Base-by-base conservation (phyloP, 768 basidiomycete genomes). In the Scleroderma citrinum region DNA sequence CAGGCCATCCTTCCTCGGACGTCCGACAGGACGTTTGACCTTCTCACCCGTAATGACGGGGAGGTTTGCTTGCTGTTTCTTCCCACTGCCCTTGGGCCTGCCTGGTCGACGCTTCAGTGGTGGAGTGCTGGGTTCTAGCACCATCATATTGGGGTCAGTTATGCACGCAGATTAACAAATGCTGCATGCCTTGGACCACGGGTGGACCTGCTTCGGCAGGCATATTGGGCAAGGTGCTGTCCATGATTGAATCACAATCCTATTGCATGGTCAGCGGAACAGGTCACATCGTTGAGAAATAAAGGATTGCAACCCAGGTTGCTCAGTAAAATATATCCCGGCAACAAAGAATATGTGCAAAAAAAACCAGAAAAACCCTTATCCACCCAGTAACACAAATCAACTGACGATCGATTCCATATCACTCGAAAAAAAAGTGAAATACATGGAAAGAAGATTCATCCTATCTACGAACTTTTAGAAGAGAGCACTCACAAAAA, bases 1-100 rank as follows among this genome's bases (percentile, higher is more conserved):
- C 32, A 87, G 75, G 0, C 88, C 88, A 56, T 90, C 87, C 64
- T 90, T 88, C 56, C 88, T 69, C 3, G 88, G 88, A 13, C 88
- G 74, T 1, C 88, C 88, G 2, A 90, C 87, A 14, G 88, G 88
- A 39, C 88, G 73, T 64, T 87, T 89, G 46, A 80, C 66, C 65
- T 85, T 85, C 23, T 77, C 72, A 2, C 75, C 70, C 0, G 69
- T 53, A 11, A 65, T 58, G 30, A 67, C 58, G 24, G 71, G 65
- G 31, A 69, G 65, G 41, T 67, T 73, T 2, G 71, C 58, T 2
- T 73, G 53, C 20, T 71, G 70, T 61, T 89, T 90, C 70, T 85
- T 87, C 12, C 83, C 85, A 59, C 84, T 87, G 31, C 87, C 87
- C 61, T 87, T 87, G 5, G 87, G 87, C 29, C 87, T 73, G 2